These are phyloP conservation scores for Pichia inconspicua DNA, from an alignment of 1,139 yeast genomes.

Conservation along the genomic window DNA sequence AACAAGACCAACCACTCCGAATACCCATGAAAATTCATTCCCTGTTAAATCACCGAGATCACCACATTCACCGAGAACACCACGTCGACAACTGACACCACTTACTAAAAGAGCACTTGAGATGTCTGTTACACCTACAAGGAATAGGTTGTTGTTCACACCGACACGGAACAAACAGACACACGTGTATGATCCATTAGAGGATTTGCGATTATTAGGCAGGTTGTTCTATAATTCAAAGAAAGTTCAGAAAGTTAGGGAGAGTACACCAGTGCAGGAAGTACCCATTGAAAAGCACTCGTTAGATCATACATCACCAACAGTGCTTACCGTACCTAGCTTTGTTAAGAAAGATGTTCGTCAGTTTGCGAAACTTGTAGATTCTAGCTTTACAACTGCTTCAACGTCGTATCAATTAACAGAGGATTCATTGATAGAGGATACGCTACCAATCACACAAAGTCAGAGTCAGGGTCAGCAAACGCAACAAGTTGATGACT, in stretches of 20 bases:
- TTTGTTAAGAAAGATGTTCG: slow-evolving; percentile 11
- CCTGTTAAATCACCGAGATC: background rate
- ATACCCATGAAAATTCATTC: background rate
- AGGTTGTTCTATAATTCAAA: slow-evolving; percentile 15
- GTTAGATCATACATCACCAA: background rate
- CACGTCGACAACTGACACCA: slow-evolving; percentile 25
- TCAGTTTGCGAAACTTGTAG: slow-evolving; percentile 6
- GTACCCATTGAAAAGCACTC: too few species aligned
- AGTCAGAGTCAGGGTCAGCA: slow-evolving; percentile 5
- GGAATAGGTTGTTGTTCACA: slow-evolving; percentile 24
- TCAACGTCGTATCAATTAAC: background rate
- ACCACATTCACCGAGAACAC: slow-evolving; percentile 12
- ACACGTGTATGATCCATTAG: slow-evolving; percentile 25
- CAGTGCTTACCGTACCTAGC: slow-evolving; percentile 5
- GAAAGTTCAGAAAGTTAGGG: background rate
- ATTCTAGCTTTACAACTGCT: background rate
- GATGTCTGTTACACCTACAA: slow-evolving; percentile 25
- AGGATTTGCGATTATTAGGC: slow-evolving; percentile 25
- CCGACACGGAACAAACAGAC: slow-evolving; percentile 20
- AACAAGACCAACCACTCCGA: background rate
- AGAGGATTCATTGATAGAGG: slow-evolving; percentile 1
- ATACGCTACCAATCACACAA: slow-evolving; percentile 10
- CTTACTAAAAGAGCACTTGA: slow-evolving; percentile 24
- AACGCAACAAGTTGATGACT: background rate
- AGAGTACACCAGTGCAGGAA: background rate